These are phyloP conservation scores for Areca catechu DNA, from an alignment of 176 grass and related monocot species.

Conservation along the genomic window DNA sequence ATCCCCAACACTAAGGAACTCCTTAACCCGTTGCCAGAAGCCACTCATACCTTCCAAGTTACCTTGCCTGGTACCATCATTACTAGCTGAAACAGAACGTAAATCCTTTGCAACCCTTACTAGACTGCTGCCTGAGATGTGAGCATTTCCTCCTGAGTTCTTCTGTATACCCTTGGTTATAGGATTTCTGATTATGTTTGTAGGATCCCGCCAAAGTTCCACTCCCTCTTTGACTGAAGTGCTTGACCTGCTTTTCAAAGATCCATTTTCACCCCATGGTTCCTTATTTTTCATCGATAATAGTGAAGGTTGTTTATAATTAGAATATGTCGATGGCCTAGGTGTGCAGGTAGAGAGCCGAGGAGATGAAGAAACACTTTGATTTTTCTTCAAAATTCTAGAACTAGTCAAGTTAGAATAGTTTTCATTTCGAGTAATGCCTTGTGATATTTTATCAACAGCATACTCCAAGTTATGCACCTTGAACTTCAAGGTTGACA, in stretches of 20 bases:
- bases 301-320: slow-evolving; percentile 38
- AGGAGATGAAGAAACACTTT: slow-evolving; percentile 57
- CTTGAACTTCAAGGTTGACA: slow-evolving; percentile 64
- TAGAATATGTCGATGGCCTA: slow-evolving; percentile 47
- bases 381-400: slow-evolving; percentile 51
- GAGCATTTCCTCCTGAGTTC: slow-evolving; percentile 8
- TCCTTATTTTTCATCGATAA: slow-evolving; percentile 54
- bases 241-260: slow-evolving; percentile 30
- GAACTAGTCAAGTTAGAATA: slow-evolving; percentile 42
- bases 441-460: slow-evolving; percentile 49
- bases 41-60: too few species aligned
- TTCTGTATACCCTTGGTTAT: slow-evolving; percentile 6
- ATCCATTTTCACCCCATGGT: slow-evolving; percentile 37
- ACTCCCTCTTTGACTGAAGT: slow-evolving; percentile 3
- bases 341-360: slow-evolving; percentile 52
- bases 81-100: background rate
- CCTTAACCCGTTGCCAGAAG: background rate
- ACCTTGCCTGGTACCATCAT: slow-evolving; percentile 2
- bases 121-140: background rate
- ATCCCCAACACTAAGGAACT: slow-evolving; percentile 29
- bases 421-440: slow-evolving; percentile 60
- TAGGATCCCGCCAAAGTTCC: slow-evolving; percentile 1
- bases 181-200: slow-evolving; percentile 7
- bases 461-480: slow-evolving; percentile 75
- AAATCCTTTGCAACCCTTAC: too few species aligned